These are phyloP conservation scores for Hebeloma cylindrosporum DNA, from an alignment of 768 basidiomycete genomes.

Conservation along the genomic window DNA sequence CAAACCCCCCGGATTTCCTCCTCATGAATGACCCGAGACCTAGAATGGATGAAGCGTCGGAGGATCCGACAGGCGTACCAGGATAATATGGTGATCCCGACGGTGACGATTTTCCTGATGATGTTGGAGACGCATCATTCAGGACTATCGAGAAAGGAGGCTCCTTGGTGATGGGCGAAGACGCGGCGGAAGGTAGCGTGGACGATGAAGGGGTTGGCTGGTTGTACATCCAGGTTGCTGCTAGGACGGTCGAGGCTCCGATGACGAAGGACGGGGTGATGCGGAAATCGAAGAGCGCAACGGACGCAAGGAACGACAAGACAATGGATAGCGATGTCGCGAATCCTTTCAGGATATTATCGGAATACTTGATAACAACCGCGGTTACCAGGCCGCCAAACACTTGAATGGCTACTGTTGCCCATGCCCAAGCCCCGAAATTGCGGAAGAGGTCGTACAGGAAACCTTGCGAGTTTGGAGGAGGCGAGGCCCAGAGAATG, in stretches of 20 bases:
- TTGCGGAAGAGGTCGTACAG: slow-evolving; percentile 70
- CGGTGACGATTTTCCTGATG: slow-evolving; percentile 21
- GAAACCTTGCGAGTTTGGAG: slow-evolving; percentile 46
- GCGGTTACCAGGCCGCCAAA: slow-evolving; percentile 93
- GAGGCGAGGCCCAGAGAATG: slow-evolving; percentile 53
- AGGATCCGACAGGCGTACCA: slow-evolving; percentile 11
- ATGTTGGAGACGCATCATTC: slow-evolving; percentile 20
- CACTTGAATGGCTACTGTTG: slow-evolving; percentile 87
- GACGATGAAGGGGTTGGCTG: slow-evolving; percentile 47
- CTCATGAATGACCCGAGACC: slow-evolving; percentile 27
- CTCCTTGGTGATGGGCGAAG: slow-evolving; percentile 7
- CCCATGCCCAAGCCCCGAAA: slow-evolving; percentile 95
- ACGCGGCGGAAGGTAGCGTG: slow-evolving; percentile 29
- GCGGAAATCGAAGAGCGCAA: slow-evolving; percentile 85
- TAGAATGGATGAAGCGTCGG: slow-evolving; percentile 1
- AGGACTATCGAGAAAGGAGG: slow-evolving; percentile 19
- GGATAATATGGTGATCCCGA: slow-evolving; percentile 19
- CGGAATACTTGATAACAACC: slow-evolving; percentile 94
- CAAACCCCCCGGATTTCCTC: slow-evolving; percentile 24
- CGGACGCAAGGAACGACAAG: slow-evolving; percentile 90
- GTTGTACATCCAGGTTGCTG: slow-evolving; percentile 95
- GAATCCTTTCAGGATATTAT: slow-evolving; percentile 97
- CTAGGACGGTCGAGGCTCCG: slow-evolving; percentile 82
- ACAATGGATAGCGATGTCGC: slow-evolving; percentile 94
- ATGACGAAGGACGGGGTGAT: slow-evolving; percentile 87